Evolutionary conservation across 192 early-diverging fungal genomes (phyloP).

Genomic region (Coemansia sp.): DNA sequence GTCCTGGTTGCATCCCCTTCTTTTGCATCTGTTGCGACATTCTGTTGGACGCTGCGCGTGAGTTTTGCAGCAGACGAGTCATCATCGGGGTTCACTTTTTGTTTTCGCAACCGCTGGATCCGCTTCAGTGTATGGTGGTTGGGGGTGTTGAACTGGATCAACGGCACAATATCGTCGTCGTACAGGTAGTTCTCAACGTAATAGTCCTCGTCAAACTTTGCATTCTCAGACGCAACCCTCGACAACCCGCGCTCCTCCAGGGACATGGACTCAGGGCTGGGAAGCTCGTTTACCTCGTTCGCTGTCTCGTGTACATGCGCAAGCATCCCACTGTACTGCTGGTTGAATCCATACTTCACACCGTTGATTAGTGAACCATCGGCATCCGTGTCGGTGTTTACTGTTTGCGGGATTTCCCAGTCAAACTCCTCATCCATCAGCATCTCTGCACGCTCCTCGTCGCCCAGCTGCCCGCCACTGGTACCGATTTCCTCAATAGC

Average conservation of each 20-base stretch:
- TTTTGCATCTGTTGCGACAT: not conserved
- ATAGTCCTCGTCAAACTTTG: conserved; percentile 89
- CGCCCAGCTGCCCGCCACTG: not conserved
- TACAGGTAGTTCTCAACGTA: conserved; percentile 88
- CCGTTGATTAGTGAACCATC: conserved; percentile 33
- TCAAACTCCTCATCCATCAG: conserved; percentile 67
- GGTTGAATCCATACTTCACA: conserved; percentile 89
- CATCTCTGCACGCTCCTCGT: conserved; percentile 18
- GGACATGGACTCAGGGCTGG: conserved; percentile 57
- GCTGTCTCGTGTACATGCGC: conserved; percentile 69
- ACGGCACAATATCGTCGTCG: conserved; percentile 79
- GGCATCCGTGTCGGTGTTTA: conserved; percentile 30
- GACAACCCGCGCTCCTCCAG: conserved; percentile 56
- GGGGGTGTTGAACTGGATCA: conserved; percentile 74
- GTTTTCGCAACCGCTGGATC: conserved; percentile 60
- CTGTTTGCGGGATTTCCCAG: conserved; percentile 84
- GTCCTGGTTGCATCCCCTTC: not conserved
- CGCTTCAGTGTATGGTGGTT: conserved; percentile 63
- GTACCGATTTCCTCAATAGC: conserved; percentile 44
- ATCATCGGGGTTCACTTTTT: not conserved
- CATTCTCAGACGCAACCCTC: conserved; percentile 72
- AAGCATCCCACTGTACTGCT: conserved; percentile 76
- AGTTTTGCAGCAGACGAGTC: conserved; percentile 12
- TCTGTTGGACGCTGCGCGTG: conserved; percentile 1
- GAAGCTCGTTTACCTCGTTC: conserved; percentile 71